phyloP scores from a whole-genome alignment of 352 stramenopile genomes.

The Phytophthora rubi region DNA sequence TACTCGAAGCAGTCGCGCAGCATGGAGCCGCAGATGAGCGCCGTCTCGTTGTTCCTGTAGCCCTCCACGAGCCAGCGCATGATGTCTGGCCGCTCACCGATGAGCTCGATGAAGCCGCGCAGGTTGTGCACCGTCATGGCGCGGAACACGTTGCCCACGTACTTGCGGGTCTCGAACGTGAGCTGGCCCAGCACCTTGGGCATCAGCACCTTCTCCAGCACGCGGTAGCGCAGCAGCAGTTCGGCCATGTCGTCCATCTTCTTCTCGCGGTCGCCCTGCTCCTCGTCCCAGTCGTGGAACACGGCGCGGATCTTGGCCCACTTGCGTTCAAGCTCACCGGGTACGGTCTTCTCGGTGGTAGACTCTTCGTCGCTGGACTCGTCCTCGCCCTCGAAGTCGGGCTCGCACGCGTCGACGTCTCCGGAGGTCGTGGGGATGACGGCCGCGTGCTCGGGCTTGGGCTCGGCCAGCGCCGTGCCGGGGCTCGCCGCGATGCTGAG shows the following conservation, averaged over 20 bases:
- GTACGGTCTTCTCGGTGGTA: constrained; percentile 64
- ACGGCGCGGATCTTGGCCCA: constrained; percentile 79
- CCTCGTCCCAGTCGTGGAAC: constrained; percentile 81
- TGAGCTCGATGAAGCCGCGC: constrained; percentile 64
- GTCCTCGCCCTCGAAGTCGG: constrained; percentile 49
- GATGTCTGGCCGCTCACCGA: constrained; percentile 68
- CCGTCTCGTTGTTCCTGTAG: constrained; percentile 75
- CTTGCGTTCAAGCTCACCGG: constrained; percentile 72
- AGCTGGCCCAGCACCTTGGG: constrained; percentile 74
- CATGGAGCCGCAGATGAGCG: constrained; percentile 82
- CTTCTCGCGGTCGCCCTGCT: constrained; percentile 69
- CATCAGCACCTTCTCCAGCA: constrained; percentile 77
- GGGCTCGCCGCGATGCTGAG: constrained; percentile 47
- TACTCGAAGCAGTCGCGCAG: constrained; percentile 83
- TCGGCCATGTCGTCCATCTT: constrained; percentile 86
- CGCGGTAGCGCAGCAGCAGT: constrained; percentile 69
- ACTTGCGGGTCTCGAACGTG: constrained; percentile 87
- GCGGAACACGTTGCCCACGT: constrained; percentile 77
- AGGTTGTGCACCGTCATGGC: constrained; percentile 79
- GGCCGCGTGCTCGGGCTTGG: constrained; percentile 30
- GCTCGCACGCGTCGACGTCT: constrained; percentile 34
- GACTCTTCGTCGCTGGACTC: constrained; percentile 70
- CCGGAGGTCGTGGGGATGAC: constrained; percentile 13
- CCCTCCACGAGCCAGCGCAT: constrained; percentile 79
- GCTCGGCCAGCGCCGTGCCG: constrained; percentile 14